Evolutionary conservation across 1,284 basidiomycete species (phyloP).

Genomic region (Apiotrichum sp.): DNA sequence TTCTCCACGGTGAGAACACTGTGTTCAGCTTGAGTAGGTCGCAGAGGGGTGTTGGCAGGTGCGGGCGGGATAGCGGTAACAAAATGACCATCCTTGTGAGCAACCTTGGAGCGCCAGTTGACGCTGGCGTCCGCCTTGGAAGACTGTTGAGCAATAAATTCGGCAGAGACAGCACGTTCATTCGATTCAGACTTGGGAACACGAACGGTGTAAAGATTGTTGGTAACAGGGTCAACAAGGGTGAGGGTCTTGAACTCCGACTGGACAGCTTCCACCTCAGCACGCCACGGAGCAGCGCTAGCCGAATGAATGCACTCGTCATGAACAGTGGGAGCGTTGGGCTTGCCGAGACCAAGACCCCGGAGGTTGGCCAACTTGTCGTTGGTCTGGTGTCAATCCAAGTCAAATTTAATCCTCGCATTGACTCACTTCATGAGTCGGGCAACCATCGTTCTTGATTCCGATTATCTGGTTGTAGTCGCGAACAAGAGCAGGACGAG

Average conservation of each 20-base stretch:
- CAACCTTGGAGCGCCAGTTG: conserved; percentile 31
- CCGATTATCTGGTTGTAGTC: conserved; percentile 32
- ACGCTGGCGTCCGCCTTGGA: conserved; percentile 38
- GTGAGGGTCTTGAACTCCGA: conserved; percentile 6
- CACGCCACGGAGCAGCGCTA: conserved; percentile 1
- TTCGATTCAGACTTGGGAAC: conserved; percentile 7
- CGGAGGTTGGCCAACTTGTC: neutral
- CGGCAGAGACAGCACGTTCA: neutral
- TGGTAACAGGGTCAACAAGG: conserved; percentile 13
- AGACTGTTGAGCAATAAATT: neutral
- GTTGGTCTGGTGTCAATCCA: neutral
- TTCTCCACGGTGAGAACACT: conserved; percentile 33
- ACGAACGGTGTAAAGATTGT: conserved; percentile 10
- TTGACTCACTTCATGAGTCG: too few species aligned
- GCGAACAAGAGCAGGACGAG: conserved; percentile 23
- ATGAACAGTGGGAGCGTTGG: conserved; percentile 6
- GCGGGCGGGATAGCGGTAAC: neutral
- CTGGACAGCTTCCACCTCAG: neutral
- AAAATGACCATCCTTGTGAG: neutral
- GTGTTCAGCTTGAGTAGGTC: neutral
- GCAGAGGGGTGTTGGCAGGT: neutral
- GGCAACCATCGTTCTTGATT: conserved; percentile 15
- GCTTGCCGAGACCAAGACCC: conserved; percentile 14
- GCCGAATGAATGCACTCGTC: conserved; percentile 16
- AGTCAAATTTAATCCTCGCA: too few species aligned